phyloP scores from a whole-genome alignment of 306 rosid species.

The Medicago ruthenica region DNA sequence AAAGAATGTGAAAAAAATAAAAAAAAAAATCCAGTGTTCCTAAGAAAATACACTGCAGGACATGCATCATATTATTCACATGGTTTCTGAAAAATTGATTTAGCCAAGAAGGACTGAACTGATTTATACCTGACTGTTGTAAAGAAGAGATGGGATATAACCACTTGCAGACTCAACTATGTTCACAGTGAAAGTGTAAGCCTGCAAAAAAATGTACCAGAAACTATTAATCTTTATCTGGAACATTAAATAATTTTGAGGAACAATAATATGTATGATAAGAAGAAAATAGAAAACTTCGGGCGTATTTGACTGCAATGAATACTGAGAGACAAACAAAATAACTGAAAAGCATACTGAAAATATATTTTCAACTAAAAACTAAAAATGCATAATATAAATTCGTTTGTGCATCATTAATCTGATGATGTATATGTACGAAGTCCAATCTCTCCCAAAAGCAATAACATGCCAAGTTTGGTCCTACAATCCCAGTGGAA shows the following conservation, averaged over 20 bases:
- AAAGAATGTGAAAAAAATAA: neutral
- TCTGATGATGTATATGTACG: constrained; percentile 18
- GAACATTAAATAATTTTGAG: constrained; percentile 32
- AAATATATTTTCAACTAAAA: constrained; percentile 21
- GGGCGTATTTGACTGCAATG: neutral
- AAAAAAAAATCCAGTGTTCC: neutral
- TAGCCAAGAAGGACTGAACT: constrained; percentile 34
- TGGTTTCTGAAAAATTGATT: constrained; percentile 18
- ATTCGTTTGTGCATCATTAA: constrained; percentile 3
- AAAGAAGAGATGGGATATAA: constrained; percentile 73
- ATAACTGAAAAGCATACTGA: constrained; percentile 26
- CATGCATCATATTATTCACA: constrained; percentile 12
- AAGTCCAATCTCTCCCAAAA: constrained; percentile 4
- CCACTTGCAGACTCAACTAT: constrained; percentile 77
- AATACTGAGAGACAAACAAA: constrained; percentile 31
- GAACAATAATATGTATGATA: constrained; percentile 16
- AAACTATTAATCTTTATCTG: constrained; percentile 18
- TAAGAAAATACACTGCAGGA: constrained; percentile 28
- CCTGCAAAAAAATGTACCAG: constrained; percentile 61
- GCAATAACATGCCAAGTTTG: constrained; percentile 17
- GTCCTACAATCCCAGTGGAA: constrained; percentile 18
- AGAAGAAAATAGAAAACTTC: constrained; percentile 23
- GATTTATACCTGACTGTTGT: constrained; percentile 84
- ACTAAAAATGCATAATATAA: constrained; percentile 10
- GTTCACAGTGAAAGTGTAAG: constrained; percentile 79